Conservation (phyloP, 495 filamentous ascomycete species). For the Penicillium taxi region DNA sequence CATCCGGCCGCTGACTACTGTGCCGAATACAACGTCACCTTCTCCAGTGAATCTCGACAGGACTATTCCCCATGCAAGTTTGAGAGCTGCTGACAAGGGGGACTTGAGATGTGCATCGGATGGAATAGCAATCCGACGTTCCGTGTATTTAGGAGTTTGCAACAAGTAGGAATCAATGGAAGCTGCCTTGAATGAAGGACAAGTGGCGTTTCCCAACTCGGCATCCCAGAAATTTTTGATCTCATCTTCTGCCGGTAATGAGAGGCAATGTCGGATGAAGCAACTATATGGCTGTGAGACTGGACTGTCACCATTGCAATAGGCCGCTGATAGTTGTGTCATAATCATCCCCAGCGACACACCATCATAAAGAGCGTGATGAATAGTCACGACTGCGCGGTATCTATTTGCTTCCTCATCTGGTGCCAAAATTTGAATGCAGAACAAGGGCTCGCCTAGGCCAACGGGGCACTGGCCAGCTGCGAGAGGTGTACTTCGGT, state of each 20-base stretch:
- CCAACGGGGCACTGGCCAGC: constrained; percentile 37
- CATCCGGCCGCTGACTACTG: constrained; percentile 37
- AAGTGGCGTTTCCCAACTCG: neutral
- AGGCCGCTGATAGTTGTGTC: constrained; percentile 33
- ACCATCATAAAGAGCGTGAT: constrained; percentile 18
- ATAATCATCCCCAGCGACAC: constrained; percentile 46
- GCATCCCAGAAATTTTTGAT: neutral
- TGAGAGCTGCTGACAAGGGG: constrained; percentile 43
- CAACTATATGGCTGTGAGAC: too few species aligned
- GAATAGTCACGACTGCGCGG: constrained; percentile 37
- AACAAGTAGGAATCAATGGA: neutral
- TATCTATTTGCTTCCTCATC: too few species aligned
- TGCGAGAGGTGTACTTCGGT: constrained; percentile 38
- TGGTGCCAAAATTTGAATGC: constrained; percentile 30
- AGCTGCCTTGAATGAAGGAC: neutral
- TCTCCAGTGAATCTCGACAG: constrained; percentile 33
- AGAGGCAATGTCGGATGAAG: constrained; percentile 16
- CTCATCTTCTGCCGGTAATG: neutral
- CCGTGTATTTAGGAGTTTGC: neutral
- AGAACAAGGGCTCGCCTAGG: constrained; percentile 12
- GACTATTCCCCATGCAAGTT: constrained; percentile 46
- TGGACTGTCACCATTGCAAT: too few species aligned
- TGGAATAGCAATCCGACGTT: neutral
- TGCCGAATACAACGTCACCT: constrained; percentile 42
- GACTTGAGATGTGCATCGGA: constrained; percentile 19